Conservation (phyloP, 257 asterid genomes). For the Scutellaria galericulata region DNA sequence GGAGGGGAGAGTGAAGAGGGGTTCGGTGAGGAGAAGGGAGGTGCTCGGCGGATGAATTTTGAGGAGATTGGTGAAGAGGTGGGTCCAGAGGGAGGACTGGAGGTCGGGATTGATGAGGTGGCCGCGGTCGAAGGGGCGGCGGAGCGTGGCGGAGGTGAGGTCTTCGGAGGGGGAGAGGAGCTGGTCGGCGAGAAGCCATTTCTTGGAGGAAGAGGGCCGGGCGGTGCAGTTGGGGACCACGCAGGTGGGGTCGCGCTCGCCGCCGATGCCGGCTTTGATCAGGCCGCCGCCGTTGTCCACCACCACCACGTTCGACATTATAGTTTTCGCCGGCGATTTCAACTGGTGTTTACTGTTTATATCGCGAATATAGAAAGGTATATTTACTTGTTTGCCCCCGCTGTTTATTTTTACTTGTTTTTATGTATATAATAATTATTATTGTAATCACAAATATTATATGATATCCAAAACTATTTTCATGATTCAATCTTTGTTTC, state of each 20-base stretch:
- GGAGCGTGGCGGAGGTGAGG: slow-evolving; percentile 94
- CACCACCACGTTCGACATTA: slow-evolving; percentile 77
- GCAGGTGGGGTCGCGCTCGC: slow-evolving; percentile 82
- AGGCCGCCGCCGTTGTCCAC: slow-evolving; percentile 93
- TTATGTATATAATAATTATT: too few relatives aligned
- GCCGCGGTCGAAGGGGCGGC: slow-evolving; percentile 97
- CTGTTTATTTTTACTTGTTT: too few relatives aligned
- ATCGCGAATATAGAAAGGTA: too few relatives aligned
- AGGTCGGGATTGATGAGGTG: slow-evolving; percentile 88
- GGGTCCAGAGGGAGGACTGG: slow-evolving; percentile 82
- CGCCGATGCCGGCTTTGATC: slow-evolving; percentile 88
- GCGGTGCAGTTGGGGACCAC: slow-evolving; percentile 91
- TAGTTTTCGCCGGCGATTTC: background rate
- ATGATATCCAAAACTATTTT: too few relatives aligned
- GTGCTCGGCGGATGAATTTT: slow-evolving; percentile 63
- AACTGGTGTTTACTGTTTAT: background rate
- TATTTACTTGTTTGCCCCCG: too few relatives aligned
- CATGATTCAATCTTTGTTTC: too few relatives aligned
- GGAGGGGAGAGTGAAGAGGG: slow-evolving; percentile 87
- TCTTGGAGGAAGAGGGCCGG: slow-evolving; percentile 81
- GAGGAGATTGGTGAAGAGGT: slow-evolving; percentile 74
- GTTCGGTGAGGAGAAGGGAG: slow-evolving; percentile 84
- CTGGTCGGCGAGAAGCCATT: slow-evolving; percentile 80
- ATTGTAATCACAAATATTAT: too few relatives aligned
- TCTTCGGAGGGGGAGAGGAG: slow-evolving; percentile 84